Conservation (phyloP, 2,329 filamentous ascomycete genomes). For the Trichoderma breve region DNA sequence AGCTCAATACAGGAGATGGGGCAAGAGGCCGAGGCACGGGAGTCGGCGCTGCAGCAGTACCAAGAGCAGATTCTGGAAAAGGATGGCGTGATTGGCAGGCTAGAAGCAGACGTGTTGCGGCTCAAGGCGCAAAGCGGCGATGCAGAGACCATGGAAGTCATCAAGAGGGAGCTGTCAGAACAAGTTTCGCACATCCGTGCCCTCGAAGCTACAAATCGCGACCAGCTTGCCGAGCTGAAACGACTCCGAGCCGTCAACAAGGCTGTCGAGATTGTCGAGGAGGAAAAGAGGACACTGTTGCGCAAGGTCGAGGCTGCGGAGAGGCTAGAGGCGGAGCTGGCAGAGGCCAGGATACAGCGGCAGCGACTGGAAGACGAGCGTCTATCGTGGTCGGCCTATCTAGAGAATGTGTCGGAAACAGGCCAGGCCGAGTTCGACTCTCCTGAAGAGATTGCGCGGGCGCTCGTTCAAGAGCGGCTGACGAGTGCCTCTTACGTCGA, state of each 20-base stretch:
- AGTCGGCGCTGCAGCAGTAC: constrained; percentile 54
- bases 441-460: constrained; percentile 81
- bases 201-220: constrained; percentile 75
- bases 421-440: constrained; percentile 77
- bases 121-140: constrained; percentile 86
- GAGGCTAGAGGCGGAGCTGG: constrained; percentile 70
- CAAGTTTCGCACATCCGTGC: constrained; percentile 89
- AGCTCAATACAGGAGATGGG: constrained; percentile 56
- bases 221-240: constrained; percentile 76
- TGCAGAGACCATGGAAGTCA: constrained; percentile 77
- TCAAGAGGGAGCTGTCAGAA: constrained; percentile 84
- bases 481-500: constrained; percentile 79
- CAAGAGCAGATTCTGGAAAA: constrained; percentile 68
- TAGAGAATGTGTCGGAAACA: constrained; percentile 64
- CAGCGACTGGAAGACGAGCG: constrained; percentile 88
- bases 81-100: constrained; percentile 66
- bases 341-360: constrained; percentile 76
- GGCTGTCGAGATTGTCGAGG: constrained; percentile 90
- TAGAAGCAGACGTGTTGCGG: constrained; percentile 81
- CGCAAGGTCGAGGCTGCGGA: constrained; percentile 74
- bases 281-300: constrained; percentile 85
- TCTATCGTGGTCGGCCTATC: constrained; percentile 79
- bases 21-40: constrained; percentile 55
- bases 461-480: constrained; percentile 77
- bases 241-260: constrained; percentile 78